These are phyloP conservation scores for Citrullus colocynthis DNA, from an alignment of 306 rosid species.

Conservation along the genomic window DNA sequence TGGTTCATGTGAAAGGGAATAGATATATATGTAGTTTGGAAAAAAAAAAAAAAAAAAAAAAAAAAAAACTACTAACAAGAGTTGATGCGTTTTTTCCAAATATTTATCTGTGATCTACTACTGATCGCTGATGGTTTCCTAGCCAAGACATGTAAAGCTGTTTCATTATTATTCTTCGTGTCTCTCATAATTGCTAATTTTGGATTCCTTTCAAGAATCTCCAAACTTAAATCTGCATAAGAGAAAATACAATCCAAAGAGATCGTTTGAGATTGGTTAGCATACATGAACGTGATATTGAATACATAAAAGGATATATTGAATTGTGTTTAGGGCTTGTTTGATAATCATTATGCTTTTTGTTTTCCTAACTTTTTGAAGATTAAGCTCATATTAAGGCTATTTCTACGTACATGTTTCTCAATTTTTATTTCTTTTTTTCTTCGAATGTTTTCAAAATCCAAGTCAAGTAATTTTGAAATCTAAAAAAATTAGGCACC, in stretches of 20 bases:
- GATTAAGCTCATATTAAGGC: no score
- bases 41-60: neutral
- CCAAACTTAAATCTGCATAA: slow-evolving; percentile 1
- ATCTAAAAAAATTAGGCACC: no score
- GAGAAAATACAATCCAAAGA: neutral
- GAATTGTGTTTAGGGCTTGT: no score
- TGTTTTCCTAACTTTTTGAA: no score
- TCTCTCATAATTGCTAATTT: neutral
- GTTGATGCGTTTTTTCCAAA: slow-evolving; percentile 8
- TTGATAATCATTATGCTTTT: no score
- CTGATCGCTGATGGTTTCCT: slow-evolving; percentile 8
- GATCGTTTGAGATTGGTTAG: neutral
- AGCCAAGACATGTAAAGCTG: slow-evolving; percentile 19
- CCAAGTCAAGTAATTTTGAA: no score
- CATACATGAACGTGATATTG: neutral
- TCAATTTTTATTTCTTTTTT: no score
- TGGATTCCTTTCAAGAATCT: neutral
- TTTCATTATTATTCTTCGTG: neutral
- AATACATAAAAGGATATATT: no score
- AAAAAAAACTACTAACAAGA: slow-evolving; percentile 4
- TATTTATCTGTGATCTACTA: neutral
- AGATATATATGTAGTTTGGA: neutral
- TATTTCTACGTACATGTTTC: no score
- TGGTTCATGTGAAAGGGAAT: neutral
- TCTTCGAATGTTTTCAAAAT: no score